Base-by-base conservation (phyloP, 1,284 basidiomycete genomes). In the Cutaneotrichosporon cutaneum region DNA sequence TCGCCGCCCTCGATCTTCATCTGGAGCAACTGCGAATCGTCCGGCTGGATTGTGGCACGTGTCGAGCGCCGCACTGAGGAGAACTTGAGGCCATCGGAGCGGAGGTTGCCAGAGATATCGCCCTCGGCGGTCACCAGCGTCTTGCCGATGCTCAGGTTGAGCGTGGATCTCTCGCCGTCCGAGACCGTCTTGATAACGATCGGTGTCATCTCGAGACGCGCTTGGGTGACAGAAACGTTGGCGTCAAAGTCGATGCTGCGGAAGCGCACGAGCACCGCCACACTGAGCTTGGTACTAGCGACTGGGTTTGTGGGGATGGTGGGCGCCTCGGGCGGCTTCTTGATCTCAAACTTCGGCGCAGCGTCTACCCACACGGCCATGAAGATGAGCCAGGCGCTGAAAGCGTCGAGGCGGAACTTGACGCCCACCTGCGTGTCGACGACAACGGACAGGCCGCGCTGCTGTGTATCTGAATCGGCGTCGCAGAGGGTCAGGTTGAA, bases 1-100 rank as follows among this genome's bases (percentile, higher is more conserved):
- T 86, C 82, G 4, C 89, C 90, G 67, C 86, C 90, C 4, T 87
- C 88, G 81, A 94, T 85, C 13, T 82, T 83, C 56, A 94, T 82
- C 65, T 90, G 86, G 55, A 94, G 78, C 82, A 92, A 85, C 42
- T 84, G 84, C 0, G 75, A 61, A 48, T 77, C 68, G 1, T 57
- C 35, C 3, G 26, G 39, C 1, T 63, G 58, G 39, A 68, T 57
- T 72, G 81, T 48, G 74, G 72, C 69, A 47, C 76, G 66, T 24
- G 80, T 83, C 62, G 73, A 74, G 53, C 85, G 83, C 26, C 89
- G 86, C 27, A 85, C 81, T 0, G 92, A 92, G 61, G 87, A 84
- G 81, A 94, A 93, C 21, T 85, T 81, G 71, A 90, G 88, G 63
- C 87, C 82, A 4, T 89, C 86, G 42, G 92, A 87, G 33, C 80